Percentiles rank a stretch among this genome's conserved stretches.
Conservation (phyloP, 2,329 filamentous ascomycete species). For the Fusarium falciforme region DNA sequence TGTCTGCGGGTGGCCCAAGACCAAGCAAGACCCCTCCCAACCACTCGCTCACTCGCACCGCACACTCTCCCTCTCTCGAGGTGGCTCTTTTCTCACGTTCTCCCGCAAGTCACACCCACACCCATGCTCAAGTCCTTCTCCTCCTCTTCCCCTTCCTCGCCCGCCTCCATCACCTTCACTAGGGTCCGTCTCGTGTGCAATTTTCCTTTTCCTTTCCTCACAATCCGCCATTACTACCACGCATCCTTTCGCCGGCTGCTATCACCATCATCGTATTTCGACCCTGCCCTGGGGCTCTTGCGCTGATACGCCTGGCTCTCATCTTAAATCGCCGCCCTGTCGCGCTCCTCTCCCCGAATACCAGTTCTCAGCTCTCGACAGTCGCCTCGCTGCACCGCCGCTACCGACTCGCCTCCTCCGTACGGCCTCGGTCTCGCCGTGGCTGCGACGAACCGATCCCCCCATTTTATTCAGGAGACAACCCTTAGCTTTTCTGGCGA, state of each 20-base stretch:
- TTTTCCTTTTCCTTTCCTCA: conserved; percentile 24
- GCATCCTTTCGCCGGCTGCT: conserved; percentile 1
- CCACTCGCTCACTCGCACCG: not conserved
- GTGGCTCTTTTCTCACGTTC: not conserved
- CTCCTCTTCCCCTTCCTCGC: conserved; percentile 24
- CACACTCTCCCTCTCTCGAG: not conserved
- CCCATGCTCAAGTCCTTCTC: conserved; percentile 3
- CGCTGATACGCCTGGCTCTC: conserved; percentile 30
- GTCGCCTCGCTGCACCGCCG: conserved; percentile 13
- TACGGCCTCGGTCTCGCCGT: conserved; percentile 9
- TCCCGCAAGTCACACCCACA: conserved; percentile 7
- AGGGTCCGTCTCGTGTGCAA: conserved; percentile 30
- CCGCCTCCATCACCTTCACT: conserved; percentile 16
- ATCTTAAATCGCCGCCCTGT: conserved; percentile 13
- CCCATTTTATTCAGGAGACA: conserved; percentile 13
- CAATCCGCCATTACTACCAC: conserved; percentile 1
- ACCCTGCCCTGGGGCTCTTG: conserved; percentile 23
- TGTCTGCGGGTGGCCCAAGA: not conserved
- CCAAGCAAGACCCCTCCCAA: conserved; percentile 3
- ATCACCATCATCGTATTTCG: not conserved
- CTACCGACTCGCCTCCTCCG: conserved; percentile 9
- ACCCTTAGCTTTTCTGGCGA: conserved; percentile 13
- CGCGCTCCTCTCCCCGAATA: conserved; percentile 19
- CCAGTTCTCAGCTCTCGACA: conserved; percentile 6
- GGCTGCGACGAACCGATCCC: conserved; percentile 10